Base-by-base conservation (phyloP, 2,329 filamentous ascomycete species). In the Colletotrichum lindemuthianum region DNA sequence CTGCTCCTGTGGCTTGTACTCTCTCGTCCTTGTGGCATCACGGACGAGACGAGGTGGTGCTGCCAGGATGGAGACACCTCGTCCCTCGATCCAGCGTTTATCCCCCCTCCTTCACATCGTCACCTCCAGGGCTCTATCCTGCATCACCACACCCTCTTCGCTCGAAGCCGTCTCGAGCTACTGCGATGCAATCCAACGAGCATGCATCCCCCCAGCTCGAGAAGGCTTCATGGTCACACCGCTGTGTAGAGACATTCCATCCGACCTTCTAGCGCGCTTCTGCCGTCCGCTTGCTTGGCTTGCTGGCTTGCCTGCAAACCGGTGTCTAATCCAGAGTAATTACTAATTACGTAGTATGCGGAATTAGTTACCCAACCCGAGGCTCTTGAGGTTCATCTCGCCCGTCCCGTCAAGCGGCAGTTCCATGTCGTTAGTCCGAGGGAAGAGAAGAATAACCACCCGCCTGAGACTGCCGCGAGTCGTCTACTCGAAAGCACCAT, bases 251-350 rank as follows among this genome's bases (percentile, higher is more conserved):
- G 40, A 12, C 50, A 44, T 65, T 65, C 61, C 34, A 45, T 55
- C 41, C 39, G 24, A 32, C 13, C 50, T 65, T 65, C 61, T 65
- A 65, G 61, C 57, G 61, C 24, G 36, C 32, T 60, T 65, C 61
- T 16, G 55, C 41, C 45, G 45, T 24, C 24, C 24, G 24, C 24
- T 24, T 24, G 24, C 24, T 24, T 4, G 24, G 24, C 24, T 24
- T 4, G 24, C 24, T 24, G 24, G 24, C 24, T 24, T 24, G 24
- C 24, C 24, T 24, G 24, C 24, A 24, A 4, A 4, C 24, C 24
- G 24, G 24, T 24, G 24, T 24, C 24, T 24, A 5, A 24, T 24
- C 24, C 24, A 24, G 24, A 24, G 24, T 24, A 5, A 24, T 5
- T 24, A 24, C n/a, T n/a, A n/a, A n/a, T n/a, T 24, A 2, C 16